Percentiles rank a stretch among this genome's conserved stretches.
These are phyloP conservation scores for Fistulinella prunicolor DNA, from an alignment of 768 basidiomycete species.

Conservation along the genomic window DNA sequence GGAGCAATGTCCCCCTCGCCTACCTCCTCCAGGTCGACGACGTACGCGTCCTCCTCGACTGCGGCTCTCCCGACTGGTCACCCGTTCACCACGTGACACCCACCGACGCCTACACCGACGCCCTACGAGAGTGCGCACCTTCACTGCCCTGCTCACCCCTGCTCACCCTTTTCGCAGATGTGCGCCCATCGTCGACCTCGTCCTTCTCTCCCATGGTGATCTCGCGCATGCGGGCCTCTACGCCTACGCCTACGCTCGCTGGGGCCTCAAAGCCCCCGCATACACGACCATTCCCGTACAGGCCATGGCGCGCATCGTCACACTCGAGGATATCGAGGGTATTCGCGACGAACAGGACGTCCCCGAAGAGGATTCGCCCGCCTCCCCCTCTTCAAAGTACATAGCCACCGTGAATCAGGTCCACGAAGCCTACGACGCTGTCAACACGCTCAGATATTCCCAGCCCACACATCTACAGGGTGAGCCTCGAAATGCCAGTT, in stretches of 20 bases:
- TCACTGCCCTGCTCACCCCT: neutral
- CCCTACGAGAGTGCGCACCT: constrained; percentile 60
- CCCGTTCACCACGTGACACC: constrained; percentile 49
- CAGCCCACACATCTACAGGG: constrained; percentile 95
- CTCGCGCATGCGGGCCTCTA: constrained; percentile 88
- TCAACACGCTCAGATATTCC: constrained; percentile 91
- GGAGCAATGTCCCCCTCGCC: constrained; percentile 60
- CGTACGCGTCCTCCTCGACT: constrained; percentile 89
- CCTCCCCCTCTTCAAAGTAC: constrained; percentile 42
- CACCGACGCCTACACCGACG: constrained; percentile 53
- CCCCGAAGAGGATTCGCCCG: constrained; percentile 26
- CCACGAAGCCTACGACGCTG: constrained; percentile 86
- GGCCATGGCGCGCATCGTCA: constrained; percentile 91
- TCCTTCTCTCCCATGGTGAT: constrained; percentile 93
- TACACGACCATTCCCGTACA: constrained; percentile 95
- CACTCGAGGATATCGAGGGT: constrained; percentile 83
- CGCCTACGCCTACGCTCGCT: constrained; percentile 84
- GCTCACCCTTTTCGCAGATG: constrained; percentile 42
- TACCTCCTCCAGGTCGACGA: constrained; percentile 95
- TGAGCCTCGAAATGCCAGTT: no score
- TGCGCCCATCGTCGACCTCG: constrained; percentile 82
- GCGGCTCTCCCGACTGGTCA: constrained; percentile 86
- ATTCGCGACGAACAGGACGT: constrained; percentile 74
- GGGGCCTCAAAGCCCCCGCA: constrained; percentile 85
- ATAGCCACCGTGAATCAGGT: constrained; percentile 82